Conservation (phyloP, 2,329 filamentous ascomycete species). For the Ophiostoma montium region DNA sequence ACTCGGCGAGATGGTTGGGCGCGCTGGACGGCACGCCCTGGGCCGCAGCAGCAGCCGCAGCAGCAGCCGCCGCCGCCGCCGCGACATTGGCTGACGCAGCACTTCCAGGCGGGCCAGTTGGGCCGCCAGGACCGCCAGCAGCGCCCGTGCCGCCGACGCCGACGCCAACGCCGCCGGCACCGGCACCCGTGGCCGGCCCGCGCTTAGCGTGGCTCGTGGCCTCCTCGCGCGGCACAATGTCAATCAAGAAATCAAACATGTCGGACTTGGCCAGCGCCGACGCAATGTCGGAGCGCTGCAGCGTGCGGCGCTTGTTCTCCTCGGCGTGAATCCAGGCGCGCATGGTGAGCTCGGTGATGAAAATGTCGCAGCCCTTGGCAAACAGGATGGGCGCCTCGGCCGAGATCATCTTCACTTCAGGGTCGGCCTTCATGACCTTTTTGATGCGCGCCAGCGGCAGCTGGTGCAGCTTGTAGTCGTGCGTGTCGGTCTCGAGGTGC, state of each 20-base stretch:
- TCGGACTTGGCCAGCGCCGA: slow-evolving; percentile 92
- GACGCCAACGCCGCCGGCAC: no score
- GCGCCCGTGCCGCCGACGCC: no score
- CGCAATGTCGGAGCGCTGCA: slow-evolving; percentile 93
- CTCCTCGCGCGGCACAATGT: slow-evolving; percentile 94
- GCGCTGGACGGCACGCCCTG: slow-evolving; percentile 34
- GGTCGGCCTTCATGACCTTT: slow-evolving; percentile 99
- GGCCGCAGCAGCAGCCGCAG: slow-evolving; percentile 17
- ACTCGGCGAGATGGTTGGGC: slow-evolving; percentile 45
- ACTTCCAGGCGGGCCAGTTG: slow-evolving; percentile 28
- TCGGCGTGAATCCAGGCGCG: slow-evolving; percentile 98
- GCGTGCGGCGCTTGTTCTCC: slow-evolving; percentile 91
- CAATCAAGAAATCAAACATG: slow-evolving; percentile 99
- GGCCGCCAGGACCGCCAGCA: slow-evolving; percentile 5
- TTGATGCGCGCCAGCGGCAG: slow-evolving; percentile 96
- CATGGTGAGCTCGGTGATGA: slow-evolving; percentile 98
- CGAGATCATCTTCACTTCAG: slow-evolving; percentile 99
- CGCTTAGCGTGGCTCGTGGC: slow-evolving; percentile 75
- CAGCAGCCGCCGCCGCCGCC: slow-evolving; percentile 9
- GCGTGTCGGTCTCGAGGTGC: slow-evolving; percentile 83
- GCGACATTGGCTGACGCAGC: slow-evolving; percentile 28
- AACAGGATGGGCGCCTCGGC: slow-evolving; percentile 96
- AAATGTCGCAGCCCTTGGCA: slow-evolving; percentile 96
- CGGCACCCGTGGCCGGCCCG: slow-evolving; percentile 35
- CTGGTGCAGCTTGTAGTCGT: slow-evolving; percentile 98